Conservation (phyloP, 768 basidiomycete species). For the Galerina marginata region DNA sequence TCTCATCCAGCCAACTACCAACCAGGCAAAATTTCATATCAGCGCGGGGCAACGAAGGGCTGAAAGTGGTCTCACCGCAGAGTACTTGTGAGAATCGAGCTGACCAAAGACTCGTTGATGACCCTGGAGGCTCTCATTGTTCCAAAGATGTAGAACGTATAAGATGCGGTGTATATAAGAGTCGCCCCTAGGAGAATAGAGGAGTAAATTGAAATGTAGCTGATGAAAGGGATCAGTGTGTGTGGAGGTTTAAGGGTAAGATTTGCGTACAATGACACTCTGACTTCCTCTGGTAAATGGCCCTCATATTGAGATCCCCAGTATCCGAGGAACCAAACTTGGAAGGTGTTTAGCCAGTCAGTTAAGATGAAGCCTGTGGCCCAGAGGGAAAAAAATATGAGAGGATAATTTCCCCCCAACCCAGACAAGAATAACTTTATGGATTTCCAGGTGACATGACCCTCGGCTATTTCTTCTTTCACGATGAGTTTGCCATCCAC, state of each 20-base stretch:
- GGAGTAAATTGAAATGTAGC: constrained; percentile 10
- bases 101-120: constrained; percentile 14
- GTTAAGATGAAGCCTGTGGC: constrained; percentile 18
- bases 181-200: not conserved
- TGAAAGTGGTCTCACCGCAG: constrained; percentile 7
- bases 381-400: constrained; percentile 35
- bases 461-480: constrained; percentile 61
- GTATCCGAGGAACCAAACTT: constrained; percentile 49
- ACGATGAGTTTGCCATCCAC: constrained; percentile 61
- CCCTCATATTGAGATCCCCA: constrained; percentile 49
- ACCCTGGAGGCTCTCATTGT: constrained; percentile 16
- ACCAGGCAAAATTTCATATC: not conserved
- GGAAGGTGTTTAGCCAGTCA: constrained; percentile 30
- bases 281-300: constrained; percentile 33
- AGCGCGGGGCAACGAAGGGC: not conserved
- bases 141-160: constrained; percentile 9
- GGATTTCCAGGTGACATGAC: constrained; percentile 26
- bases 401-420: constrained; percentile 38
- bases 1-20: constrained; percentile 38
- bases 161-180: not conserved
- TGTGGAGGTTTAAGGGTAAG: no score
- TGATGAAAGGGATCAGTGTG: constrained; percentile 24
- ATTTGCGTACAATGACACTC: constrained; percentile 1
- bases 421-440: constrained; percentile 41
- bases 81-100: constrained; percentile 22